phyloP scores from a whole-genome alignment of 2,329 filamentous ascomycete genomes.

The Cordyceps fumosorosea region DNA sequence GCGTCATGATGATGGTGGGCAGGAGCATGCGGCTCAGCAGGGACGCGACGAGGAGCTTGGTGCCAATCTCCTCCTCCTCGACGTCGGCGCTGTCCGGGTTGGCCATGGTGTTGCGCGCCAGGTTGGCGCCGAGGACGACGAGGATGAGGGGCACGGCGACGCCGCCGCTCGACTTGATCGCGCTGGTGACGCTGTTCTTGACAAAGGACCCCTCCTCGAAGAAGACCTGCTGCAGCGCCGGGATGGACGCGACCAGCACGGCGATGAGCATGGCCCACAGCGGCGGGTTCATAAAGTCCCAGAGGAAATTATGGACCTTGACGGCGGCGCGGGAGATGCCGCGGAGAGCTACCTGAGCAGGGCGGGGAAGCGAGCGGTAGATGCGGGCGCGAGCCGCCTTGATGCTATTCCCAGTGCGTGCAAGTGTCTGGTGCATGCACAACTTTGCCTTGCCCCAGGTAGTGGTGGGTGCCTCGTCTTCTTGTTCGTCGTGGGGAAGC shows the following conservation, averaged over 20 bases:
- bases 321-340: conserved; percentile 27
- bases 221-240: conserved; percentile 73
- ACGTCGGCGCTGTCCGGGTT: conserved; percentile 56
- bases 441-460: conserved; percentile 30
- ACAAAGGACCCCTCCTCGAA: conserved; percentile 86
- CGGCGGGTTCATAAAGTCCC: conserved; percentile 97
- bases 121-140: conserved; percentile 89
- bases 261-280: conserved; percentile 94
- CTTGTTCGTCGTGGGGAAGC: conserved; percentile 47
- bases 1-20: conserved; percentile 87
- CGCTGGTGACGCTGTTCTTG: conserved; percentile 85
- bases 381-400: background rate
- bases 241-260: conserved; percentile 85
- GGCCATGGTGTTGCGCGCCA: conserved; percentile 83
- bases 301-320: conserved; percentile 58
- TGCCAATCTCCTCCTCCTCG: conserved; percentile 63
- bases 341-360: conserved; percentile 31
- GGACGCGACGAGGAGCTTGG: conserved; percentile 76
- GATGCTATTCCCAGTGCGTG: conserved; percentile 14
- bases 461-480: conserved; percentile 19
- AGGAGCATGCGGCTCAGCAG: conserved; percentile 87
- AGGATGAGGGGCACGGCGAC: conserved; percentile 94
- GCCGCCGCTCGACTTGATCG: conserved; percentile 75
- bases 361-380: conserved; percentile 31
- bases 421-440: conserved; percentile 19